Conservation (phyloP, 177 flowering plant genomes). For the Vitis hybrid region DNA sequence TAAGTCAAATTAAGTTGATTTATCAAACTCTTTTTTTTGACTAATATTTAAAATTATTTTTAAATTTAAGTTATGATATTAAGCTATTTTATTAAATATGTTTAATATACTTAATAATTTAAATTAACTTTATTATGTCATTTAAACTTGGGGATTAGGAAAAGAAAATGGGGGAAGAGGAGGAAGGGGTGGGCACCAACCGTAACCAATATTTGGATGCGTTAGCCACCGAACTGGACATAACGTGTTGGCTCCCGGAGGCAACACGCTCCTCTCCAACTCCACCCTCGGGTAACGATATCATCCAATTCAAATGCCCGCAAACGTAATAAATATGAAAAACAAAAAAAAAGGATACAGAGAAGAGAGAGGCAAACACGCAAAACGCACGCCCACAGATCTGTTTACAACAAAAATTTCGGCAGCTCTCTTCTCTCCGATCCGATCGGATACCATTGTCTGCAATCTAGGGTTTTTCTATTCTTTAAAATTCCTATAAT, state of each 20-base stretch:
- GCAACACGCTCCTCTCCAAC: not conserved
- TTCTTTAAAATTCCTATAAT: not conserved
- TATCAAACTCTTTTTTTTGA: too few species aligned
- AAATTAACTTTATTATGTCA: too few species aligned
- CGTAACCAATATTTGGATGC: not conserved
- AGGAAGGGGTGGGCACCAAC: not conserved
- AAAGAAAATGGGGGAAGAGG: not conserved
- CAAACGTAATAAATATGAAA: not conserved
- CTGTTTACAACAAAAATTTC: conserved; percentile 4
- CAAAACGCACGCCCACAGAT: not conserved
- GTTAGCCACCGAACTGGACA: not conserved
- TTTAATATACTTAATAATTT: too few species aligned
- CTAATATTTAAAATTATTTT: too few species aligned
- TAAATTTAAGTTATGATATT: too few species aligned
- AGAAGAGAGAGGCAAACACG: conserved; percentile 1
- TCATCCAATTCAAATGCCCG: conserved; percentile 6
- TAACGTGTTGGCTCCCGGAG: not conserved
- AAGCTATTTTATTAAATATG: too few species aligned
- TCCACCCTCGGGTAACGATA: not conserved
- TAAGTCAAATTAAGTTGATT: too few species aligned
- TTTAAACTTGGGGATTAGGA: not conserved
- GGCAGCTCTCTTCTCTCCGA: conserved; percentile 18
- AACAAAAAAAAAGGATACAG: conserved; percentile 2
- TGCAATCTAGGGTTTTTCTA: not conserved
- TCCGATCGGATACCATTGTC: conserved; percentile 21